Base-by-base conservation (phyloP, 1,139 yeast genomes). In the Kurtzmaniella quercitrusa region DNA sequence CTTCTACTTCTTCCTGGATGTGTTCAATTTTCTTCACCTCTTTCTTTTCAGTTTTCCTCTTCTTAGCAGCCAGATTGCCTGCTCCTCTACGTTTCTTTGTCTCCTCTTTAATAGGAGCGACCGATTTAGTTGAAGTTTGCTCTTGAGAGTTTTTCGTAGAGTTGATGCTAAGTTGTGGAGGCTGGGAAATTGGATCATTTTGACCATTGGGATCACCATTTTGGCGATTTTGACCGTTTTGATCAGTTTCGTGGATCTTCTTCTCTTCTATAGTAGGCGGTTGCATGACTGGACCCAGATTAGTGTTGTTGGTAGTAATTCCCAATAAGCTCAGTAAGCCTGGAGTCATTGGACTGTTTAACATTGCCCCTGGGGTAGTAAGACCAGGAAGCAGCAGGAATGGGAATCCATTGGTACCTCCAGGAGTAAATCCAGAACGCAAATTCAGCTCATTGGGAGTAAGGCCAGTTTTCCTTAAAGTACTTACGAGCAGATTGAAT, bases 381-480 rank as follows among this genome's bases (percentile, higher is more conserved):
- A 72, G 51, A 1, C 77, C 77, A 1, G 70, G 72, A 7, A 63
- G 60, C 44, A 47, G 69, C 8, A 19, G 16, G 50, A 69, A 68
- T n/a, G 62, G 62, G 50, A 68, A 68, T 14, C 63, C 63, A 8
- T 50, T 48, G 38, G 57, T 48, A 1, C 66, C 66, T 0, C 75
- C 74, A 2, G 76, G 75, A 0, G 90, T 82, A 33, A 83, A 59
- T 0, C 91, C 91, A 0, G 86, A 71, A 48, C 93, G 69, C 40
- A 84, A 50, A 43, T 78, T 73, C 4, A 85, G 78, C 55, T 83
- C 90, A 58, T 81, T 83, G 5, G 91, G 89, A 0, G 89, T 81
- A 38, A 84, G 63, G 0, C 88, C 90, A 0, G 84, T 69, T 51
- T 81, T 75, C 29, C 75, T 61, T 45, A 65, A 52, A 42, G 58